phyloP scores from a whole-genome alignment of 1,139 yeast genomes.

The Suhomyces bokatorum region DNA sequence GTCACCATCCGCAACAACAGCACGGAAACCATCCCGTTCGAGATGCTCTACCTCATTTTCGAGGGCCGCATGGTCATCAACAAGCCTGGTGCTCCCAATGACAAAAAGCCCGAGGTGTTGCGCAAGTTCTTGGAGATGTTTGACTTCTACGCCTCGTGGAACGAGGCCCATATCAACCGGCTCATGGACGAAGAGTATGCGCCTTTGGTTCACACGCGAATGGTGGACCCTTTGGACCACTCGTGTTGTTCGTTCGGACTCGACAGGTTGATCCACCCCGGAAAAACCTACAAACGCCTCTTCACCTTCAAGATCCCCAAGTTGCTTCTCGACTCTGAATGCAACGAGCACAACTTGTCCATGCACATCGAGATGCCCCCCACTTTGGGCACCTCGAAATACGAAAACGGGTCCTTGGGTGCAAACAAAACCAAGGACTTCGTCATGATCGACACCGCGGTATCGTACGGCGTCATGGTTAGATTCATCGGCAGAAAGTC shows the following conservation, averaged over 20 bases:
- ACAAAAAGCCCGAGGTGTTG: conserved; percentile 18
- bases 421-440: conserved; percentile 18
- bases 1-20: conserved; percentile 31
- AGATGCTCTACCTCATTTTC: conserved; percentile 44
- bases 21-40: conserved; percentile 33
- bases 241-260: conserved; percentile 18
- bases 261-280: conserved; percentile 12
- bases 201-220: conserved; percentile 20
- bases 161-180: conserved; percentile 33
- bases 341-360: conserved; percentile 21
- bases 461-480: conserved; percentile 23
- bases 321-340: conserved; percentile 23
- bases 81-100: conserved; percentile 14
- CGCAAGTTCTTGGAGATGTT: conserved; percentile 43
- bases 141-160: conserved; percentile 45
- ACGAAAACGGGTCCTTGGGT: background rate
- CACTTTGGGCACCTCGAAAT: conserved; percentile 16
- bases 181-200: conserved; percentile 27
- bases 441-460: conserved; percentile 16
- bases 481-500: conserved; percentile 26
- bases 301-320: conserved; percentile 28
- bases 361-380: conserved; percentile 26
- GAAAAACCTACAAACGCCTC: conserved; percentile 16
- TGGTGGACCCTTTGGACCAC: conserved; percentile 31
- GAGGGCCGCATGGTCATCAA: conserved; percentile 35